Percentiles rank a stretch among this genome's conserved stretches.
Evolutionary conservation across 345 rosid species (phyloP).

Genomic region (Nephelium lappaceum): DNA sequence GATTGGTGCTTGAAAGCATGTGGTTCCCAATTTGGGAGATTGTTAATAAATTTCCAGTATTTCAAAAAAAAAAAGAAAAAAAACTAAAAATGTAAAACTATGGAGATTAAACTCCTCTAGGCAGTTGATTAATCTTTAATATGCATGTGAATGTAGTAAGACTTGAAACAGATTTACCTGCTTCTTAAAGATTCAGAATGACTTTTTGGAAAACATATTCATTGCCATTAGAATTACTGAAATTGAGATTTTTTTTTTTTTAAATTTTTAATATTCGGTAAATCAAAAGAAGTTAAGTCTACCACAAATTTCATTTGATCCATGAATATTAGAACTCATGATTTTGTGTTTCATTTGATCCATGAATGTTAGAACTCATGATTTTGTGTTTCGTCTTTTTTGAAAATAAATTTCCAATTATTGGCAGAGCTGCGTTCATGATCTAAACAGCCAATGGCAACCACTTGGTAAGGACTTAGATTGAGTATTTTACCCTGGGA

Average conservation of each 20-base stretch:
- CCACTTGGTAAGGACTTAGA: conserved; percentile 47
- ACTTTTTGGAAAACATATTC: background rate
- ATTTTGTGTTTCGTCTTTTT: background rate
- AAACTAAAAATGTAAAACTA: too few species aligned
- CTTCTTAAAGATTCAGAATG: background rate
- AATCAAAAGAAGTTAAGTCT: background rate
- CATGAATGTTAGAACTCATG: background rate
- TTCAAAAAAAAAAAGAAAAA: too few species aligned
- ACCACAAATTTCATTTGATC: background rate
- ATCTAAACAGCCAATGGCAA: conserved; percentile 57
- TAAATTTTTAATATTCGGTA: background rate
- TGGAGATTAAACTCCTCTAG: too few species aligned
- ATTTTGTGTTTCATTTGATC: background rate
- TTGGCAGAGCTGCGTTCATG: conserved; percentile 46
- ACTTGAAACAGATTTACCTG: background rate
- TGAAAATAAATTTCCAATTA: background rate
- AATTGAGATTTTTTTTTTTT: background rate
- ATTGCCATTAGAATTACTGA: background rate
- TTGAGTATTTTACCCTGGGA: conserved; percentile 55
- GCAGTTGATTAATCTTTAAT: background rate
- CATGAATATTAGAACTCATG: background rate
- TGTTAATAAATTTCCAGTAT: too few species aligned
- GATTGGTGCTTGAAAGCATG: too few species aligned
- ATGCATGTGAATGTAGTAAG: background rate
- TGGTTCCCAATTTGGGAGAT: too few species aligned